phyloP scores from a whole-genome alignment of 495 filamentous ascomycete species.

The Penicillium chermesinum region DNA sequence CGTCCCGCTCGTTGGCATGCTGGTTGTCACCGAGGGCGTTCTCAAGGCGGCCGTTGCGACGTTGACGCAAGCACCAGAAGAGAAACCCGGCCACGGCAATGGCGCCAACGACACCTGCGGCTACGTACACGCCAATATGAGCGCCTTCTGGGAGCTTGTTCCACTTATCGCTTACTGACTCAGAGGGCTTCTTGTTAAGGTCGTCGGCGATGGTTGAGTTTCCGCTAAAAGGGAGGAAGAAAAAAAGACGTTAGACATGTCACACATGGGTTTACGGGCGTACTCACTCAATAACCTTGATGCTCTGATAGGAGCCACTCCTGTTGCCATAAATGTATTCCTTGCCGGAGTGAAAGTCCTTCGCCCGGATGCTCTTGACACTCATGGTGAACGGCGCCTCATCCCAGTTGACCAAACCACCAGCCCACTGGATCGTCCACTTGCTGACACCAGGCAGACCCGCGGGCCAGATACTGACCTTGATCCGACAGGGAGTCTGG shows the following conservation, averaged over 20 bases:
- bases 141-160: conserved; percentile 46
- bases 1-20: conserved; percentile 55
- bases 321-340: conserved; percentile 36
- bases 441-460: conserved; percentile 58
- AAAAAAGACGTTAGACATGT: not conserved
- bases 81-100: conserved; percentile 43
- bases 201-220: conserved; percentile 51
- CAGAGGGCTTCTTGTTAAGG: conserved; percentile 32
- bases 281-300: conserved; percentile 49
- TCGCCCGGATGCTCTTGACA: conserved; percentile 43
- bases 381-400: conserved; percentile 68
- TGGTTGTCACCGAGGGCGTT: conserved; percentile 51
- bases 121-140: conserved; percentile 57
- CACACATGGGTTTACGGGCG: no score
- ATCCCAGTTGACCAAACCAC: conserved; percentile 59
- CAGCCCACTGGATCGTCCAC: conserved; percentile 36
- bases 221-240: conserved; percentile 29
- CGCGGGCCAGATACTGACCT: conserved; percentile 76
- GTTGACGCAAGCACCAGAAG: conserved; percentile 63
- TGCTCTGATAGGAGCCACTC: conserved; percentile 32
- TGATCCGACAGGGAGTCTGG: conserved; percentile 80
- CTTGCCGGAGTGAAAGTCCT: conserved; percentile 35
- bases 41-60: conserved; percentile 60
- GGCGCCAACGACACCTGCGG: conserved; percentile 46
- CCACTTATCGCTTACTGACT: conserved; percentile 53